Percentiles rank a stretch among this genome's conserved stretches.
Evolutionary conservation across 306 rosid species (phyloP).

Genomic region (Luffa aegyptiaca): DNA sequence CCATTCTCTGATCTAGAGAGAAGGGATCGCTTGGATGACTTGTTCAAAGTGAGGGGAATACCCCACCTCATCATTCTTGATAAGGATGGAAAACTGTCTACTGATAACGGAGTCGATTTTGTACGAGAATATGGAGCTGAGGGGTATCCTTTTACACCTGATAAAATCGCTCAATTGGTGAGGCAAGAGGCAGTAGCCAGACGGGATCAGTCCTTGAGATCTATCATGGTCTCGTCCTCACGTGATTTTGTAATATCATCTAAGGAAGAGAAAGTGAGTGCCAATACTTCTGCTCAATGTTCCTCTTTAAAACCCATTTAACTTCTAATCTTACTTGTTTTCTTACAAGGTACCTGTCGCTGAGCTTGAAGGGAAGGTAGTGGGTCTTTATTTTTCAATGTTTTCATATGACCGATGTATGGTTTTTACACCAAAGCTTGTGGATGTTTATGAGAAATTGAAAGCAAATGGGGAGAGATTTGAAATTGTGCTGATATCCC

Average conservation of each 20-base stretch:
- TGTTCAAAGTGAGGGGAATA: slow-evolving; percentile 38
- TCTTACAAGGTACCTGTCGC: slow-evolving; percentile 26
- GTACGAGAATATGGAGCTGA: slow-evolving; percentile 31
- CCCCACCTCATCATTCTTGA: slow-evolving; percentile 34
- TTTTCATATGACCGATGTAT: slow-evolving; percentile 5
- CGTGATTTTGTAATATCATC: slow-evolving; percentile 31
- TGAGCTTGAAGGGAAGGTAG: slow-evolving; percentile 42
- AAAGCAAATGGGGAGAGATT: slow-evolving; percentile 38
- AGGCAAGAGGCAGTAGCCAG: slow-evolving; percentile 23
- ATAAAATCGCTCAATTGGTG: slow-evolving; percentile 20
- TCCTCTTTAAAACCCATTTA: not conserved
- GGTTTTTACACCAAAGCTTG: slow-evolving; percentile 26
- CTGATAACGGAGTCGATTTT: slow-evolving; percentile 17
- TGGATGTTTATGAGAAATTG: slow-evolving; percentile 24
- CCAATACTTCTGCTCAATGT: not conserved
- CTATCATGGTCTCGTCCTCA: slow-evolving; percentile 32
- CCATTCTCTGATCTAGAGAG: slow-evolving; percentile 28
- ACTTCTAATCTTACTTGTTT: not conserved
- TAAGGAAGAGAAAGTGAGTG: slow-evolving; percentile 27
- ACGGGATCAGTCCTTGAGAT: slow-evolving; percentile 27
- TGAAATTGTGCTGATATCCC: slow-evolving; percentile 39
- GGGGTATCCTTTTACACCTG: slow-evolving; percentile 32
- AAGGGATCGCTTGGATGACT: slow-evolving; percentile 22
- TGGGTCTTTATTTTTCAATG: slow-evolving; percentile 33
- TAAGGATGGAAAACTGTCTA: slow-evolving; percentile 23